Base-by-base conservation (phyloP, 371 early-diverging fungal species). In the Mucor irregularis region DNA sequence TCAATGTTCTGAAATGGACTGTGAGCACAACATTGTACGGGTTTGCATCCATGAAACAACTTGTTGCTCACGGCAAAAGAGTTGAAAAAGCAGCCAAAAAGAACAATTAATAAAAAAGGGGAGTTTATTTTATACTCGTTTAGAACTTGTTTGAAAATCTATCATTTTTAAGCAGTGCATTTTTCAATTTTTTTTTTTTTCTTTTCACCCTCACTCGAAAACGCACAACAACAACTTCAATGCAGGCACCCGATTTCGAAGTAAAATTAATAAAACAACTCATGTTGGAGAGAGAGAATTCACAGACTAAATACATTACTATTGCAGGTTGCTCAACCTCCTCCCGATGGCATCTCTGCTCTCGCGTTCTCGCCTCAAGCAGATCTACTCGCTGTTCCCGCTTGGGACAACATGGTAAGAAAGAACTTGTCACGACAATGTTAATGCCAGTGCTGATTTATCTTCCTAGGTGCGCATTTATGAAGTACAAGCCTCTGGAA, bases 391-490 rank as follows among this genome's bases (percentile, higher is more conserved):
- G 89, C 94, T 3, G 94, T 88, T 1, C 69, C 88, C 17, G 91
- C 92, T 7, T 96, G 96, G 95, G 94, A 95, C 68, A 87, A 87
- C 64, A 82, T 84, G 62, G 94, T 91, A 80, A 40, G 62, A n/a
- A 29, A 24, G 11, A 11, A 5, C 7, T 33, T 6, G 13, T 24
- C 7, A 22, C 11, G 1, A 4, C 5, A 9, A n/a, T 5, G 10
- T 7, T 21, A 14, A 14, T 14, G 4, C 13, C n/a, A 16, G 4
- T 37, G 25, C 24, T 5, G 26, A 25, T 21, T 35, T 30, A 13
- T 24, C 14, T 29, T 25, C 9, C 10, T 73, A 95, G 94, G 94
- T 95, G 26, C 78, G 95, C 55, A 86, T 96, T 45, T 96, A 92
- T 73, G 93, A 96, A 69, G 85, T 95, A 22, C 87, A 89, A 42